These are phyloP conservation scores for Alternaria postmessia DNA, from an alignment of 2,329 filamentous ascomycete species.

Conservation along the genomic window DNA sequence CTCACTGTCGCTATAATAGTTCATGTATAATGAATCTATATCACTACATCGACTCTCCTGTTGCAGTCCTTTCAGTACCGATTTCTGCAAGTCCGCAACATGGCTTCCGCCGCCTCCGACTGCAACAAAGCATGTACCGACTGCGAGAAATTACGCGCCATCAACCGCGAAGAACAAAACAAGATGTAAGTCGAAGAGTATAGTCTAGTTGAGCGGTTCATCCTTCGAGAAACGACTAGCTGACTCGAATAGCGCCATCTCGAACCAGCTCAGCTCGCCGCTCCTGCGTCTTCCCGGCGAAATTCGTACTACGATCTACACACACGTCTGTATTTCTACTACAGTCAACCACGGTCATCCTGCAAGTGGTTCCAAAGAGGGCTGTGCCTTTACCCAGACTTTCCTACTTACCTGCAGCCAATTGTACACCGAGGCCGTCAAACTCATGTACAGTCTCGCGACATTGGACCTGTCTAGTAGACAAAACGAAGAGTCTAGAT, in stretches of 20 bases:
- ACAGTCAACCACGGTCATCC: neutral
- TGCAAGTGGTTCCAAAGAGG: fast-evolving
- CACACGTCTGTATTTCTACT: fast-evolving
- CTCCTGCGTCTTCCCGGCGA: neutral
- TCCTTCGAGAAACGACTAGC: fast-evolving
- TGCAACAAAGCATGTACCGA: too few species aligned
- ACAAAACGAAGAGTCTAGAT: fast-evolving
- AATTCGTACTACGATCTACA: neutral
- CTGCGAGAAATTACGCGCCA: too few species aligned
- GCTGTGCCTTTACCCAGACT: neutral
- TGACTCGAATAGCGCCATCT: neutral
- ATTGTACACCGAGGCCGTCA: neutral
- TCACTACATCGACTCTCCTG: neutral
- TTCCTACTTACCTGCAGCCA: neutral
- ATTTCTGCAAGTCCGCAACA: neutral
- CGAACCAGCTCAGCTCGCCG: neutral
- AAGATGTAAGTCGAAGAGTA: too few species aligned
- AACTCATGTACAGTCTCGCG: neutral
- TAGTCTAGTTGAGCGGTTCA: neutral
- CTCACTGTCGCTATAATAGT: neutral
- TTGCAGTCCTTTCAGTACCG: neutral
- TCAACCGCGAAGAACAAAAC: too few species aligned
- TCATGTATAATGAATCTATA: too few species aligned
- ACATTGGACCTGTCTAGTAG: neutral
- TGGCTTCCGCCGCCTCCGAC: neutral